Evolutionary conservation across 1,284 basidiomycete species (phyloP), one percentile per base, ranked within the genome.

Genomic region (Malassezia dermatis): DNA sequence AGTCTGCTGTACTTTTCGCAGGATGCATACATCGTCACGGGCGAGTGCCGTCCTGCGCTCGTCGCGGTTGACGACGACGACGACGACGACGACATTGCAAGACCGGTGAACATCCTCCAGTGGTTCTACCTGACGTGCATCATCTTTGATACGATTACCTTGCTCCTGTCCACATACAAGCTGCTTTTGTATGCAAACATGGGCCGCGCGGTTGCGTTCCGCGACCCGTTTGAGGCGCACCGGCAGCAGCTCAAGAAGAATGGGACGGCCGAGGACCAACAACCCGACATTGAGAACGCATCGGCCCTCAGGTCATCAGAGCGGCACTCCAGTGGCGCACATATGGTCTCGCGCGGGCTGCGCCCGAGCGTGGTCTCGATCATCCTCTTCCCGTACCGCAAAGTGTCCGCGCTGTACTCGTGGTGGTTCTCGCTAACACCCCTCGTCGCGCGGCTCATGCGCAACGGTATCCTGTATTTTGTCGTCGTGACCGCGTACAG

Each of bases 101-200:
- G 45, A 40, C 27, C 37, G 1, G 53, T 59, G 40, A 63, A 67
- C 27, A 51, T 59, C 12, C 48, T 64, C 2, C 44, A 58, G 6
- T 69, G 62, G 64, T 67, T 67, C 47, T 67, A 66, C 26, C 57
- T 62, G 1, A 56, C 48, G 1, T 52, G 60, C 15, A 55, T 69
- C 17, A 15, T 63, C 23, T 65, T 61, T 54, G 65, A 69, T 34
- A 53, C 53, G 4, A 30, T 56, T 11, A 58, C 60, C 8, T 45
- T 66, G 32, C 56, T 62, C 8, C 51, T 69, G 11, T 61, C 60
- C 19, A 54, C 56, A 0, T 65, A 56, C 31, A 57, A 62, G 21
- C 63, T 69, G 23, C 13, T 48, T 0, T 7, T 51, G 10, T 58
- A 56, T 35, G 43, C 50, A 10, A 32, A 46, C 21, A 51, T 58